Evolutionary conservation across 1,284 basidiomycete species (phyloP), one percentile per base, ranked within the genome.

Genomic region (Porogramme epimiltina): DNA sequence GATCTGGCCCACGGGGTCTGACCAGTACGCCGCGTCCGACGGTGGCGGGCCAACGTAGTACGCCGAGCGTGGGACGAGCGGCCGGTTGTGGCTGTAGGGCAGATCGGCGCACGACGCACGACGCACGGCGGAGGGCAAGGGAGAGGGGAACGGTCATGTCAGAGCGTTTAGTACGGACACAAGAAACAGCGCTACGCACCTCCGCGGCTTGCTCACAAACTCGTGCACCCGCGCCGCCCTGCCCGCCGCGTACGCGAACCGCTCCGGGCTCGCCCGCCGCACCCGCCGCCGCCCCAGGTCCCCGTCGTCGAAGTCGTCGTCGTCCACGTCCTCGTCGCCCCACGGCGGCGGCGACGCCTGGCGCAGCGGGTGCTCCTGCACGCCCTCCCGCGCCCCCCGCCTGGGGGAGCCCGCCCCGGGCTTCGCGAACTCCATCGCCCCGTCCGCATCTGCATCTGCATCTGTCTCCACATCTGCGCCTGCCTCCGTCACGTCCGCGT

Each of bases 41-140:
- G 84, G 77, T 16, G 90, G 89, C 3, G 89, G 87, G n/a, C 89
- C 89, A 68, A 85, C 88, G 66, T 90, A 90, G 70, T 91, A 92
- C 23, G 87, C 80, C 0, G 90, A 92, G 60, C 82, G 82, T 23
- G 89, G 90, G 59, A 88, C 80, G 43, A 79, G 63, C 2, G 78
- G 75, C 34, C 81, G 77, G 11, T 57, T 55, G 16, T 52, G 49
- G 24, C 68, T 71, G 51, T 3, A 36, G 2, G 10, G 16, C 13
- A 37, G 34, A n/a, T 16, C 34, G 34, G 34, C 34, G 34, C 28
- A n/a, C n/a, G n/a, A n/a, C n/a, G n/a, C n/a, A n/a, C n/a, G n/a
- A n/a, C n/a, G n/a, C n/a, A n/a, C n/a, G n/a, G n/a, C n/a, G n/a
- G n/a, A n/a, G n/a, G n/a, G n/a, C n/a, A n/a, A n/a, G n/a, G n/a